Evolutionary conservation across 1,284 basidiomycete species (phyloP), one percentile per base, ranked within the genome.

Genomic region (Ustilago lituana): DNA sequence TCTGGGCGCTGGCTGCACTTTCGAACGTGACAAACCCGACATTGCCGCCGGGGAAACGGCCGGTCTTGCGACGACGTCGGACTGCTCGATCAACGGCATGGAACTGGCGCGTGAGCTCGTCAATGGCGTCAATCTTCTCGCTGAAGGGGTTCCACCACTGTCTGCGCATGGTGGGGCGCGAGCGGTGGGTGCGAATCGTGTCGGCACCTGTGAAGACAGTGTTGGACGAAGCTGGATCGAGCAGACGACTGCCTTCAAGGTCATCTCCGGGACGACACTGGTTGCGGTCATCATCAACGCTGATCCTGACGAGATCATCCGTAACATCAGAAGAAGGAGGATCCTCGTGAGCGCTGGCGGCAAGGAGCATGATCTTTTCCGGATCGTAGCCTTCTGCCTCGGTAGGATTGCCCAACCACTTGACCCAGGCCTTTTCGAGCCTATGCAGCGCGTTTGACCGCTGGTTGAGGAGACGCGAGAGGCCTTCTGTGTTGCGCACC

Each of bases 11-110:
- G 2, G 91, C 91, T 86, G 94, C 93, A 78, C 92, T 91, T 82
- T 95, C 91, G 74, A 98, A 97, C 0, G 95, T 98, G n/a, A 98
- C 92, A 79, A 97, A 98, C 0, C 93, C 95, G 8, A 89, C 87
- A 57, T 90, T 80, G 87, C 88, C n/a, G 90, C 77, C 82, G 55
- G 79, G 79, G 35, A 84, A 78, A 2, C 51, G 50, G 17, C 40
- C 39, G 1, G 52, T 37, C 17, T 62, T 61, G 32, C 74, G 60
- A 7, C 64, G 32, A 14, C 49, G 49, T n/a, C 60, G 52, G 3
- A 77, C 79, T 0, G 67, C 71, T 10, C 51, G 57, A 43, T 81
- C 79, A 10, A 78, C 53, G 19, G 58, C 59, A n/a, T 58, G 54
- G 50, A 76, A 77, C n/a, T 55, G 58, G 12, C 61, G 66, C 8